Evolutionary conservation across 257 asterid species (phyloP).

Genomic region (Ajuga chamaepitys): DNA sequence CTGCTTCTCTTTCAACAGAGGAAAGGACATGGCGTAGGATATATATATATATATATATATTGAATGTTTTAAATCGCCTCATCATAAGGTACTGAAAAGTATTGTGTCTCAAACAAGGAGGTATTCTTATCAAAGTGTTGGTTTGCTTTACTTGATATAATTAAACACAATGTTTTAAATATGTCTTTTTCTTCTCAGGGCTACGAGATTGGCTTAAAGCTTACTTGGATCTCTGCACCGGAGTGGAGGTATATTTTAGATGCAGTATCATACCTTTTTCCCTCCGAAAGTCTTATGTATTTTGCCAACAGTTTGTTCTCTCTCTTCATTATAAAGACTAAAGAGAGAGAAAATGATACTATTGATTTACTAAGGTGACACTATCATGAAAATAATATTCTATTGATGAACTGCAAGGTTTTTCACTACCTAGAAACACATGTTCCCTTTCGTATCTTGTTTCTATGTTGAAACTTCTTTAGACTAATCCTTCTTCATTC

Average conservation of each 20-base stretch:
- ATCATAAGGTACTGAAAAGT: slow-evolving; percentile 54
- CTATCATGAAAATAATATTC: too few species aligned
- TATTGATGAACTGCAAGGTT: too few species aligned
- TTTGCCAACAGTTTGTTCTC: too few species aligned
- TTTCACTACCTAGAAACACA: too few species aligned
- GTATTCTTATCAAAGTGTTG: slow-evolving; percentile 29
- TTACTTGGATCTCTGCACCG: slow-evolving; percentile 45
- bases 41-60: too few species aligned
- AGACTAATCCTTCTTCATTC: too few species aligned
- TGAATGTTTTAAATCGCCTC: slow-evolving; percentile 60
- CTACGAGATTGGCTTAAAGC: slow-evolving; percentile 49
- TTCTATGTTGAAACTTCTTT: too few species aligned
- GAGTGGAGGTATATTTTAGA: slow-evolving; percentile 37
- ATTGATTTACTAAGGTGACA: too few species aligned
- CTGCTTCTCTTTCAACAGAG: slow-evolving; percentile 58
- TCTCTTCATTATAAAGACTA: too few species aligned
- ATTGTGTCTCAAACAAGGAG: slow-evolving; percentile 75
- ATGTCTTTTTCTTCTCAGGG: slow-evolving; percentile 32
- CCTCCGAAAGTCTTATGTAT: too few species aligned
- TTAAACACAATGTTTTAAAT: slow-evolving; percentile 1
- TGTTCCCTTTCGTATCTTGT: too few species aligned
- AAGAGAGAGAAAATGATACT: too few species aligned
- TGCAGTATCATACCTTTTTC: neutral
- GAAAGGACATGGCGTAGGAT: slow-evolving; percentile 72
- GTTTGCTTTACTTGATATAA: slow-evolving; percentile 4